Percentiles rank a stretch among this genome's conserved stretches.
phyloP scores from a whole-genome alignment of 306 rosid genomes.

The Rubus idaeus region DNA sequence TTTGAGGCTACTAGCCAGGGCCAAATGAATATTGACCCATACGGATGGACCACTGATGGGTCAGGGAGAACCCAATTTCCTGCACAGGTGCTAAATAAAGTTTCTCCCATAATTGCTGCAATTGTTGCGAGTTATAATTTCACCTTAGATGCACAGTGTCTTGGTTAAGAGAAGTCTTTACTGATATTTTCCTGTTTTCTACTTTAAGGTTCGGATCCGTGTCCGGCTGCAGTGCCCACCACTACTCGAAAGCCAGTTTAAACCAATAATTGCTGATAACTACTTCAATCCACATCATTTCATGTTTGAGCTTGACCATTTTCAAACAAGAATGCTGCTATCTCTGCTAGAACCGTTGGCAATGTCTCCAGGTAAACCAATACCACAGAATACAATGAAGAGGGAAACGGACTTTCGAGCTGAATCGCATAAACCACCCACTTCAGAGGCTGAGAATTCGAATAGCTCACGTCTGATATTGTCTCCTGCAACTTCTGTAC shows the following conservation, averaged over 20 bases:
- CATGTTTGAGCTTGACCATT: slow-evolving; percentile 81
- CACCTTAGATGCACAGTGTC: background rate
- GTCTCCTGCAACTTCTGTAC: background rate
- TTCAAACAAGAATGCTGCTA: slow-evolving; percentile 55
- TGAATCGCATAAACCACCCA: background rate
- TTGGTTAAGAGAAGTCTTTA: slow-evolving; percentile 5
- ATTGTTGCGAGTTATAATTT: background rate
- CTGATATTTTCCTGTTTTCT: slow-evolving; percentile 14
- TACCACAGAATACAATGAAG: slow-evolving; percentile 25
- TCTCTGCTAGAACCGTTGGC: slow-evolving; percentile 44
- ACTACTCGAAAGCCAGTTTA: slow-evolving; percentile 62
- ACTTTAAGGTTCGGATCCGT: slow-evolving; percentile 52
- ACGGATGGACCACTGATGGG: slow-evolving; percentile 68
- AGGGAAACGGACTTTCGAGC: slow-evolving; percentile 16
- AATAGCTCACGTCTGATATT: no score
- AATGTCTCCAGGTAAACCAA: slow-evolving; percentile 37
- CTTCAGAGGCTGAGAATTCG: background rate
- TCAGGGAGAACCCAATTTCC: slow-evolving; percentile 67
- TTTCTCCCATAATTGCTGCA: slow-evolving; percentile 12
- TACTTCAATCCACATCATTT: slow-evolving; percentile 49
- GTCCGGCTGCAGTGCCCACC: slow-evolving; percentile 59
- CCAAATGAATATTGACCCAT: slow-evolving; percentile 66
- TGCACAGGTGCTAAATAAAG: slow-evolving; percentile 62
- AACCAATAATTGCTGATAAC: slow-evolving; percentile 51
- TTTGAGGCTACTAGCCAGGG: slow-evolving; percentile 77